Evolutionary conservation across 306 rosid species (phyloP), one percentile per base, ranked within the genome.

Genomic region (Sophora flavescens): DNA sequence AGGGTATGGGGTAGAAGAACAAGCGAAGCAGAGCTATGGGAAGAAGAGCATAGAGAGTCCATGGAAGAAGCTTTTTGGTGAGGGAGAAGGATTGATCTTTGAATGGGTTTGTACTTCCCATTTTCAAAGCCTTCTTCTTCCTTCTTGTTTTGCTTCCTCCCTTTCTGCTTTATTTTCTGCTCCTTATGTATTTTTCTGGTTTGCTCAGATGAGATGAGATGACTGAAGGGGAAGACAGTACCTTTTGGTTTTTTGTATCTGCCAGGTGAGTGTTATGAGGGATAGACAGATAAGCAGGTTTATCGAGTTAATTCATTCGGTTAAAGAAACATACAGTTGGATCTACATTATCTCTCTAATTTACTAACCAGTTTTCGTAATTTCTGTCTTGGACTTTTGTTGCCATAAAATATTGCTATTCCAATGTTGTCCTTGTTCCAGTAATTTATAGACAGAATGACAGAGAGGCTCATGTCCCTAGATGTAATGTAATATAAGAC

Each of bases 21-120:
- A 93, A 80, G 8, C 94, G 87, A 76, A 93, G 63, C 9, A 93
- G 79, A 68, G 86, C 91, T 15, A 93, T 1, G 41, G 97, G 97
- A 64, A 90, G 84, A 4, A 91, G 60, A 73, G 89, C 88, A 57
- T 80, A 93, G 56, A 93, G 70, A 39, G 82, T 35, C 82, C 87
- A 91, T 3, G 90, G 88, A 26, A 91, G 48, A 76, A 93, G 76
- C 72, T 77, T 93, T 69, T 72, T 90, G 14, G 84, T 38, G 51
- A 84, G 65, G 54, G 70, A 77, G 12, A 63, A 5, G 13, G 52
- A 11, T 79, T 80, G 86, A 14, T 84, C 89, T 87, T 88, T 93
- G 79, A 84, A 76, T 42, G 82, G 81, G 77, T 41, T 87, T 51
- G 83, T 41, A 22, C 51, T 44, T 45, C 82, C 85, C 93, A 90